Base-by-base conservation (phyloP, 2,329 filamentous ascomycete genomes). In the Tetracladium maxilliforme region DNA sequence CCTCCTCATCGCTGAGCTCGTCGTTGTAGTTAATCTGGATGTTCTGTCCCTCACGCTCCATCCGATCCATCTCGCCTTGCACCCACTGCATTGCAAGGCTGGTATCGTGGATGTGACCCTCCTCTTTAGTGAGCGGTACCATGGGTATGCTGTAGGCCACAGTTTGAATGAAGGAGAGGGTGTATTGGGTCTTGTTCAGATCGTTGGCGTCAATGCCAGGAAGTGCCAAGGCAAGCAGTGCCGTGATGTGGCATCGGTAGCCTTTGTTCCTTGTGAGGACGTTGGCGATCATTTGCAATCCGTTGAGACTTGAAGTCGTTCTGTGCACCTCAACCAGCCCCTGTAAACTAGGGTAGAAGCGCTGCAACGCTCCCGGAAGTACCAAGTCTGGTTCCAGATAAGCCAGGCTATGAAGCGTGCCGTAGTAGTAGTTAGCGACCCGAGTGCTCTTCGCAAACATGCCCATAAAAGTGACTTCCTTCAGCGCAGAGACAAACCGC, bases 151-250 rank as follows among this genome's bases (percentile, higher is more conserved):
- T 92, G 56, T 94, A 95, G 31, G 84, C 87, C 9, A 95, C 82
- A 30, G 82, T 80, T 49, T 95, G 87, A 29, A 98, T 90, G 46
- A 94, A 94, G 37, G 86, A 82, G 30, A 98, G 61, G 0, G 90
- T 92, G 49, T 93, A 82, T 39, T 93, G 69, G 1, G 90, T 95
- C 61, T 98, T 98, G 45, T 90, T 86, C 14, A 98, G 58, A 51
- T 98, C 90, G 45, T 98, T 98, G 34, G 92, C 86, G 51, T 98
- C 92, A 30, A 98, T 92, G 13, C 90, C 92, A 1, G 92, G 92
- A 16, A 98, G 59, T 5, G 87, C 83, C 31, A 98, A 63, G 5
- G 87, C 90, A n/a, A 98, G 58, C 18, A 98, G 58, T 1, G 87
- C 87, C 2, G 90, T 98, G 34, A 98, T 75, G 47, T 98, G 90